These are phyloP conservation scores for Claviceps sp. DNA, from an alignment of 2,329 filamentous ascomycete species.

Conservation along the genomic window DNA sequence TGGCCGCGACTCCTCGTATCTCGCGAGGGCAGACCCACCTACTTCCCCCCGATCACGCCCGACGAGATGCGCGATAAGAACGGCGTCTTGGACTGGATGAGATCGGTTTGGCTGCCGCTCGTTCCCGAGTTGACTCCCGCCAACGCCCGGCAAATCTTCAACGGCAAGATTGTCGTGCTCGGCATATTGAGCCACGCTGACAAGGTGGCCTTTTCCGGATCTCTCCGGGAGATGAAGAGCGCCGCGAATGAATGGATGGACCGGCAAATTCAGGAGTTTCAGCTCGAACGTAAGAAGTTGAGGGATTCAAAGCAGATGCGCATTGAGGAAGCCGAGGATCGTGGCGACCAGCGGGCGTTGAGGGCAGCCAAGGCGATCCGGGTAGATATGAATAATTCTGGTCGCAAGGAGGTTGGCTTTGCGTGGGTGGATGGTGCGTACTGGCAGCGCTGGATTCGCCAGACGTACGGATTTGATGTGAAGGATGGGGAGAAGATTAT, in stretches of 20 bases:
- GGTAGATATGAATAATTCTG: conserved; percentile 78
- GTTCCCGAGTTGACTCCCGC: conserved; percentile 85
- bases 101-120: conserved; percentile 87
- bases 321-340: conserved; percentile 92
- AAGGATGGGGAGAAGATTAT: conserved; percentile 82
- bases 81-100: conserved; percentile 80
- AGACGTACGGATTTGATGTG: conserved; percentile 87
- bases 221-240: conserved; percentile 84
- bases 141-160: conserved; percentile 91
- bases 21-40: conserved; percentile 76
- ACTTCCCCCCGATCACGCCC: conserved; percentile 78
- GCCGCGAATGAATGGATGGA: conserved; percentile 97
- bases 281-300: conserved; percentile 83
- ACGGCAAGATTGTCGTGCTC: conserved; percentile 85
- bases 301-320: conserved; percentile 88
- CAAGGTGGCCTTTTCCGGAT: conserved; percentile 61
- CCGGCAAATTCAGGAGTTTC: conserved; percentile 81
- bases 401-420: conserved; percentile 81
- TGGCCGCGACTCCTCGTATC: conserved; percentile 91
- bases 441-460: conserved; percentile 93
- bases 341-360: conserved; percentile 76
- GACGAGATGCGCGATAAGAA: conserved; percentile 83
- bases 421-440: conserved; percentile 96
- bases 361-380: conserved; percentile 79
- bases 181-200: conserved; percentile 74